Evolutionary conservation across 371 early-diverging fungal species (phyloP), one percentile per base, ranked within the genome.

Genomic region (Mortierella sp.): DNA sequence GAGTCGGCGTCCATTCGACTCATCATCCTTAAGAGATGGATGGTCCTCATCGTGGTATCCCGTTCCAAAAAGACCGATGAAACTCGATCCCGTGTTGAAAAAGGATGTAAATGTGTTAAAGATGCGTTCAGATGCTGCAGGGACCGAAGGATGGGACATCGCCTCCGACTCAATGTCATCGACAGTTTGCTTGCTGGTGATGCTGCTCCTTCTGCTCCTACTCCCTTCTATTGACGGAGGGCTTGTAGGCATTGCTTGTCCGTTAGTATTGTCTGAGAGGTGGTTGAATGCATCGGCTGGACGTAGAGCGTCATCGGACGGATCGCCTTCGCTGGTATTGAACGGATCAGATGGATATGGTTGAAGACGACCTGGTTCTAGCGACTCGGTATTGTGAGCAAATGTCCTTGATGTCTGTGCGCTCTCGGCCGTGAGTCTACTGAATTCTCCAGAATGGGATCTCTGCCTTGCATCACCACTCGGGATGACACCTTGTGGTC

Each of bases 41-140:
- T 39, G 30, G 11, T 37, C 54, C 15, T 24, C 49, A 11, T 5
- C 14, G 14, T 46, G 28, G 8, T 48, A 11, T 1, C 51, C 48
- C 8, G 53, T 21, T 28, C 76, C 70, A 53, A 60, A 68, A 12
- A 43, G 60, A 15, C 76, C 76, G 44, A 75, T 64, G 19, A 75
- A 17, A 49, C 70, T 75, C 0, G 76, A 60, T 28, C 76, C 76
- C 5, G 69, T 56, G 41, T 64, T 64, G 37, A 69, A 56, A 23
- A 75, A 6, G 17, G 76, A 75, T 19, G 61, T 56, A 27, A 69
- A 55, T 2, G 76, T 52, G 3, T 59, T 42, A 15, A 59, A 26
- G 3, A 67, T 50, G 14, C 64, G 17, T 26, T 50, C 59, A 11
- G 68, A 49, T 3, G 60, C 39, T 12, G 28, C 56, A 12, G 49